Evolutionary conservation across 345 rosid species (phyloP).

Genomic region (Murraya paniculata): DNA sequence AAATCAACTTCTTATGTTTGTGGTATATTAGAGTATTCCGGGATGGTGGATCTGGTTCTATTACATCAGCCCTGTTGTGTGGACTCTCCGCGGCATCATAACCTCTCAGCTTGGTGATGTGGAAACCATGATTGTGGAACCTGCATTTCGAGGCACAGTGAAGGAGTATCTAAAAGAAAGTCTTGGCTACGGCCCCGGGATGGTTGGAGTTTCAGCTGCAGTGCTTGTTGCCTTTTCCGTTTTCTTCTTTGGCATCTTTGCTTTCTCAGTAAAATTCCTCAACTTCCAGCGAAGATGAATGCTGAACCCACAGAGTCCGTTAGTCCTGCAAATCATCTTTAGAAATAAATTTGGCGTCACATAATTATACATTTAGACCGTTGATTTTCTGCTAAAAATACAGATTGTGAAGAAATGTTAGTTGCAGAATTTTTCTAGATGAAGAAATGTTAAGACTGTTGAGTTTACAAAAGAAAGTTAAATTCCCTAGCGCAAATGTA

Average conservation of each 20-base stretch:
- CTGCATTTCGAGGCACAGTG: slow-evolving; percentile 53
- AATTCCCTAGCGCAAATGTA: too few species aligned
- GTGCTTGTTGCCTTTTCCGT: slow-evolving; percentile 51
- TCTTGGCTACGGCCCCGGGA: slow-evolving; percentile 44
- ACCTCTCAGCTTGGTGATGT: slow-evolving; percentile 85
- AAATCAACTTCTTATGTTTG: not conserved
- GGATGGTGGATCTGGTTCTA: slow-evolving; percentile 98
- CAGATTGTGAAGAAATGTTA: too few species aligned
- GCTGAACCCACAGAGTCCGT: not conserved
- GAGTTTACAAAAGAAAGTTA: too few species aligned
- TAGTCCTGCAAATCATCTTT: too few species aligned
- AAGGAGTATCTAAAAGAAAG: slow-evolving; percentile 49
- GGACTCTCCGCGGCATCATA: slow-evolving; percentile 77
- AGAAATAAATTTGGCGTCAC: too few species aligned
- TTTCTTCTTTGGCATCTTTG: slow-evolving; percentile 62
- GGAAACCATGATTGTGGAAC: slow-evolving; percentile 50
- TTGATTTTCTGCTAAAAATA: too few species aligned
- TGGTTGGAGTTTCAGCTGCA: slow-evolving; percentile 48
- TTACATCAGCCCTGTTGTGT: slow-evolving; percentile 73
- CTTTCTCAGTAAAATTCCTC: slow-evolving; percentile 59
- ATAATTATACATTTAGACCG: too few species aligned
- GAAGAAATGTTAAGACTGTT: too few species aligned
- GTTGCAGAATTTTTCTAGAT: too few species aligned
- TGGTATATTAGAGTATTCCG: slow-evolving; percentile 49
- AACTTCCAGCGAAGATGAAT: slow-evolving; percentile 76